Percentiles rank a stretch among this genome's conserved stretches.
These are phyloP conservation scores for Cystobasidiaceae sp. DNA, from an alignment of 1,284 basidiomycete species.

Conservation along the genomic window DNA sequence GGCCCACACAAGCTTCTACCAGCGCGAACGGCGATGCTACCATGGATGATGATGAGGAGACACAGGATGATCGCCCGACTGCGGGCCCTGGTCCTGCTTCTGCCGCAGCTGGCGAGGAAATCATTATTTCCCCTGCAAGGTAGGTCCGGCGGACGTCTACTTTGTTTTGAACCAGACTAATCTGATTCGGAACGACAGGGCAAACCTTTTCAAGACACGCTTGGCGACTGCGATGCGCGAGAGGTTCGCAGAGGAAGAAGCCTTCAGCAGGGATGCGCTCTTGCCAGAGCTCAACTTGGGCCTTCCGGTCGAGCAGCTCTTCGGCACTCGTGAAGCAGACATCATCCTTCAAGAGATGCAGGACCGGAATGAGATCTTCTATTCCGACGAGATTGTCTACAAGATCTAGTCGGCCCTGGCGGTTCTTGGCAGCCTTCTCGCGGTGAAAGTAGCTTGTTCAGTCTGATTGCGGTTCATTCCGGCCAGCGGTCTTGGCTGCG, in stretches of 20 bases:
- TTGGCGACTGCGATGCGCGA: conserved; percentile 66
- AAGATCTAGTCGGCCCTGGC: conserved; percentile 9
- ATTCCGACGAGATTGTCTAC: conserved; percentile 62
- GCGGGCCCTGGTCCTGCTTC: background rate
- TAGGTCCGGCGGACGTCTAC: background rate
- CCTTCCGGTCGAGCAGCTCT: conserved; percentile 62
- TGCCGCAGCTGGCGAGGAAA: background rate
- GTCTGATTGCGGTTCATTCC: background rate
- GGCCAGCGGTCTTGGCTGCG: background rate
- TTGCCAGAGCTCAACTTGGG: conserved; percentile 75
- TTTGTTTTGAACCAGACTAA: conserved; percentile 31
- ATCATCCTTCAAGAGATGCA: conserved; percentile 58
- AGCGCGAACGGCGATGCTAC: conserved; percentile 20
- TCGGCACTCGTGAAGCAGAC: conserved; percentile 72
- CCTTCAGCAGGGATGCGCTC: conserved; percentile 64
- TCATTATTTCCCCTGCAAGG: conserved; percentile 10
- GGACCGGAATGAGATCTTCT: conserved; percentile 79
- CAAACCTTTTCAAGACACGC: conserved; percentile 69
- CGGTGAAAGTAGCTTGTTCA: background rate
- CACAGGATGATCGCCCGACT: conserved; percentile 11
- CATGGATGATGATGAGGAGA: conserved; percentile 32
- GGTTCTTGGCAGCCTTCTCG: too few species aligned
- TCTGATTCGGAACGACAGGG: conserved; percentile 48
- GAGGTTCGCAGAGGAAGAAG: conserved; percentile 60
- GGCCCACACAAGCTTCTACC: conserved; percentile 3